Percentiles rank a stretch among this genome's conserved stretches.
These are phyloP conservation scores for Mycena alexandri DNA, from an alignment of 768 basidiomycete genomes.

Conservation along the genomic window DNA sequence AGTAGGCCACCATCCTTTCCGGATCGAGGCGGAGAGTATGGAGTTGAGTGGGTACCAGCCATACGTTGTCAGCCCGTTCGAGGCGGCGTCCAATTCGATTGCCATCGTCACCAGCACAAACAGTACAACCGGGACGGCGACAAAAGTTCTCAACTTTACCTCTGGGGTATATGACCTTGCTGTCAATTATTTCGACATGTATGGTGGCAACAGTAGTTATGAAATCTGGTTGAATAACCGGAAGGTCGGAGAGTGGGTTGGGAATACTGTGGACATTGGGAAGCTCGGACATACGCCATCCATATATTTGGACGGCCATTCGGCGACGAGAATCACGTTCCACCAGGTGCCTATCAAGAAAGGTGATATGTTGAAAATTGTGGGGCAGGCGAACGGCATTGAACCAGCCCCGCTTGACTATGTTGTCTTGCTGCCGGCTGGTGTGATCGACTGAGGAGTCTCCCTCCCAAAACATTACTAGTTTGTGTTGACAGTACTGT, in stretches of 20 bases:
- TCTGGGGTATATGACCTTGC: conserved; percentile 36
- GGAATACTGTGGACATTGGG: conserved; percentile 35
- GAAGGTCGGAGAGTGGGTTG: conserved; percentile 33
- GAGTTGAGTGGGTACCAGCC: conserved; percentile 30
- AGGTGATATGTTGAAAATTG: conserved; percentile 36
- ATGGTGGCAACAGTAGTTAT: conserved; percentile 33
- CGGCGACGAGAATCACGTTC: conserved; percentile 37
- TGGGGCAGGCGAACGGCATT: conserved; percentile 34
- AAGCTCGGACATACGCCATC: conserved; percentile 36
- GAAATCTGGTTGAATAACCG: conserved; percentile 25
- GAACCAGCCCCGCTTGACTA: conserved; percentile 37
- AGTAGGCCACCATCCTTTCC: conserved; percentile 36
- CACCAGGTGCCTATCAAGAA: conserved; percentile 28
- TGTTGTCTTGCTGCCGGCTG: conserved; percentile 33
- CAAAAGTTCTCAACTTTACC: conserved; percentile 32
- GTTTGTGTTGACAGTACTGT: conserved; percentile 21
- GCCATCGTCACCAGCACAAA: conserved; percentile 34
- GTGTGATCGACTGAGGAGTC: conserved; percentile 32
- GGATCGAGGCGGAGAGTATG: conserved; percentile 36
- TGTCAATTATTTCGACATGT: conserved; percentile 35
- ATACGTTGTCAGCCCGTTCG: conserved; percentile 37
- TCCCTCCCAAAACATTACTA: conserved; percentile 19
- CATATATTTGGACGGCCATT: conserved; percentile 35
- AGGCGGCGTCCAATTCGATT: conserved; percentile 29
- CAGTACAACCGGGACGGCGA: conserved; percentile 33